Evolutionary conservation across 202 grass and related monocot genomes (phyloP).

Genomic region (Musa balbisiana): DNA sequence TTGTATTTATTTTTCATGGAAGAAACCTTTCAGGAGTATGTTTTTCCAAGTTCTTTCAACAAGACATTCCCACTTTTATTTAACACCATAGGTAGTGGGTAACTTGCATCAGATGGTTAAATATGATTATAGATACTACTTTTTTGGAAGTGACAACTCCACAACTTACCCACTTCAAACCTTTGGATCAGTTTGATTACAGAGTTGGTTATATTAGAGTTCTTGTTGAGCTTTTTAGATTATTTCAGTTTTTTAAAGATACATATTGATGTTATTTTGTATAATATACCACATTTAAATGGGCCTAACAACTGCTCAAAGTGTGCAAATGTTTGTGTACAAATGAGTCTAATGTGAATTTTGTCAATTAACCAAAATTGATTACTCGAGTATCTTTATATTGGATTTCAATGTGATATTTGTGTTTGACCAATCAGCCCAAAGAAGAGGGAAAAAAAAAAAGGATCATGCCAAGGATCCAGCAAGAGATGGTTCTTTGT

Average conservation of each 20-base stretch:
- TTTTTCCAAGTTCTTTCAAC: too few relatives aligned
- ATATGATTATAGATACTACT: too few relatives aligned
- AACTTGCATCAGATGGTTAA: too few relatives aligned
- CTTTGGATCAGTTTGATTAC: too few relatives aligned
- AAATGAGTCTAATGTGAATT: background rate
- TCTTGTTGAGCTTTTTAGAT: too few relatives aligned
- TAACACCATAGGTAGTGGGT: too few relatives aligned
- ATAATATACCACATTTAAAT: background rate
- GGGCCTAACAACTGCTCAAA: background rate
- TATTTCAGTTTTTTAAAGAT: background rate
- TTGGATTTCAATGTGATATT: background rate
- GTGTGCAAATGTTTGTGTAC: background rate
- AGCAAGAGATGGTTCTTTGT: constrained; percentile 47
- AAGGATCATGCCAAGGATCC: constrained; percentile 63
- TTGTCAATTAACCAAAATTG: background rate
- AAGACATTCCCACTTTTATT: too few relatives aligned
- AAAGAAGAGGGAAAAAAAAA: constrained; percentile 92
- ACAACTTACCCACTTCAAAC: too few relatives aligned
- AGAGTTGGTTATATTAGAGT: too few relatives aligned
- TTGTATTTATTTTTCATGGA: too few relatives aligned
- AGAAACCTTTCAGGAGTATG: too few relatives aligned
- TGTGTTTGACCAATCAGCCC: constrained; percentile 38
- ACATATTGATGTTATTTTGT: background rate
- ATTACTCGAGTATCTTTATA: background rate
- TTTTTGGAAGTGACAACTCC: too few relatives aligned